These are phyloP conservation scores for Immersiella caudata DNA, from an alignment of 495 filamentous ascomycete genomes.

Conservation along the genomic window DNA sequence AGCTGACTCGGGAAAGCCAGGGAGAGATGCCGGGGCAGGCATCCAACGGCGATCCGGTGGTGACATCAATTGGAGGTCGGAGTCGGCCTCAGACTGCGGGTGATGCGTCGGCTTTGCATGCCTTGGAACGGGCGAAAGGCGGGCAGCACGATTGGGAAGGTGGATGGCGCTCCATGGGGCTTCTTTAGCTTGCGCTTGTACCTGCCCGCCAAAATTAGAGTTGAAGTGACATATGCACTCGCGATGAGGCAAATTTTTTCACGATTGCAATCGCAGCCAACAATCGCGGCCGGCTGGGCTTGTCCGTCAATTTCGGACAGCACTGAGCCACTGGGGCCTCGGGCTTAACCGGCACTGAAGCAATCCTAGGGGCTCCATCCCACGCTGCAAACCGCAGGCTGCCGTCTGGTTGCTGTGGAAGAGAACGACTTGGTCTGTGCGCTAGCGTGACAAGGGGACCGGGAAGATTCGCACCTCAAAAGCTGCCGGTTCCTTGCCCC, in stretches of 20 bases:
- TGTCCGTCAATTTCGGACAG: conserved; percentile 16
- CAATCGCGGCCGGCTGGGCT: not conserved
- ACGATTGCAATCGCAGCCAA: conserved; percentile 5
- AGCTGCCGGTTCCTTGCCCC: conserved; percentile 35
- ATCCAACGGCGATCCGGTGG: not conserved
- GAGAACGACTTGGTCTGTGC: conserved; percentile 32
- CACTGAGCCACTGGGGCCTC: conserved; percentile 30
- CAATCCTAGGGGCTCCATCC: conserved; percentile 27
- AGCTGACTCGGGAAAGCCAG: conserved; percentile 16
- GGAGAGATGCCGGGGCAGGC: not conserved
- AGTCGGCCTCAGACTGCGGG: not conserved
- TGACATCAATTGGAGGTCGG: conserved; percentile 11
- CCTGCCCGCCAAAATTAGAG: conserved; percentile 11
- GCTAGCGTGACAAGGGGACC: conserved; percentile 35
- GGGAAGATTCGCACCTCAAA: conserved; percentile 44
- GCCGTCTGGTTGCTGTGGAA: conserved; percentile 32
- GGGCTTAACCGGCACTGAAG: conserved; percentile 41
- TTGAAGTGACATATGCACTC: conserved; percentile 10
- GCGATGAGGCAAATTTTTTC: conserved; percentile 9
- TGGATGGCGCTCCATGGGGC: no score
- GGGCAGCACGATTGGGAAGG: not conserved
- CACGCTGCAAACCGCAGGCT: conserved; percentile 20
- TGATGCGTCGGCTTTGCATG: not conserved
- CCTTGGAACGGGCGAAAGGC: not conserved
- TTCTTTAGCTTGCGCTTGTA: not conserved